A percentile compares a stretch with the other conserved stretches of the same genome.
Conservation (phyloP, 768 basidiomycete genomes). For the Melanogaster broomeanus region DNA sequence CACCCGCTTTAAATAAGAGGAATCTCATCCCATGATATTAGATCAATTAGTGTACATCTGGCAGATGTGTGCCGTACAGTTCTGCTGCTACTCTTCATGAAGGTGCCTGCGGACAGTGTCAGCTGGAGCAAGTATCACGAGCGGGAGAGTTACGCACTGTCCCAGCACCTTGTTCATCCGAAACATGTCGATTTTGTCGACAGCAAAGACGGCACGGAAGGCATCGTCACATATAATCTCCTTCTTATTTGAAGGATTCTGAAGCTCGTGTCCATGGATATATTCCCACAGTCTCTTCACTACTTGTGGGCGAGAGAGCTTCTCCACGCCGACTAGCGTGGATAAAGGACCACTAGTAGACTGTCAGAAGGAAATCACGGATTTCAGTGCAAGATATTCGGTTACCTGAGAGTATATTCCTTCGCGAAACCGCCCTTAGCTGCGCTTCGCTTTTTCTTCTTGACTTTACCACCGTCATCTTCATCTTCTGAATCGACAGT, state of each 20-base stretch:
- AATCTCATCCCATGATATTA: not conserved
- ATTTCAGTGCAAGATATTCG: slow-evolving; percentile 1
- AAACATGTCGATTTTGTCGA: slow-evolving; percentile 90
- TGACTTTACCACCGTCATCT: slow-evolving; percentile 44
- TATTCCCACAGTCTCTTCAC: slow-evolving; percentile 91
- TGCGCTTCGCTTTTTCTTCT: slow-evolving; percentile 51
- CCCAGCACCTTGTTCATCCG: slow-evolving; percentile 91
- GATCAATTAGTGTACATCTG: slow-evolving; percentile 3
- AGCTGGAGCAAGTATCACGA: not conserved
- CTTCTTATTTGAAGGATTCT: slow-evolving; percentile 81
- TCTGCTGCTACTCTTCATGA: slow-evolving; percentile 23
- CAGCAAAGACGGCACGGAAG: slow-evolving; percentile 73
- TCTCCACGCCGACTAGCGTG: slow-evolving; percentile 62
- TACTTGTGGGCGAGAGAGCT: slow-evolving; percentile 83
- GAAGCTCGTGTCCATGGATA: slow-evolving; percentile 78
- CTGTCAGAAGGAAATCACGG: slow-evolving; percentile 8
- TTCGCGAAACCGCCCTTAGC: slow-evolving; percentile 79
- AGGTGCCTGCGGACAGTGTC: slow-evolving; percentile 26
- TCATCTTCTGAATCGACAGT: slow-evolving; percentile 52
- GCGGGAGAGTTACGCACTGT: slow-evolving; percentile 46
- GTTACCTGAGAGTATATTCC: slow-evolving; percentile 71
- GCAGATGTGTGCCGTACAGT: slow-evolving; percentile 3
- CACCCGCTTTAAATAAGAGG: not conserved
- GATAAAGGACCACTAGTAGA: slow-evolving; percentile 67
- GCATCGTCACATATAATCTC: slow-evolving; percentile 83